These are phyloP conservation scores for Saksenaea oblongispora DNA, from an alignment of 371 early-diverging fungal genomes.

Conservation along the genomic window DNA sequence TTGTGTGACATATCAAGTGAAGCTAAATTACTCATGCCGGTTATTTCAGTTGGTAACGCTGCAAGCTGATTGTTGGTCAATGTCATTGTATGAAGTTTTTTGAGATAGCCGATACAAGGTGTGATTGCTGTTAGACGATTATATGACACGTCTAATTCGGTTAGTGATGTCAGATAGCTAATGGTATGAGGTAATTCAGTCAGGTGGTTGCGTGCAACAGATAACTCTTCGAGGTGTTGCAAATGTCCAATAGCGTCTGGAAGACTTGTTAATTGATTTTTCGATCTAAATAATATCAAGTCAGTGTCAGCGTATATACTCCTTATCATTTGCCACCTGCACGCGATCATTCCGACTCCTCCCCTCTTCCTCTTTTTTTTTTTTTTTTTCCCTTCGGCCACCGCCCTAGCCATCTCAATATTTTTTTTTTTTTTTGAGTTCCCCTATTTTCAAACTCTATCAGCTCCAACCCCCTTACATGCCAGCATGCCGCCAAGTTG, in stretches of 20 bases:
- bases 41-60: constrained; percentile 65
- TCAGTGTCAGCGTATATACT: constrained; percentile 2
- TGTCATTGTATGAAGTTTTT: constrained; percentile 22
- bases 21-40: constrained; percentile 58
- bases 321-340: constrained; percentile 6
- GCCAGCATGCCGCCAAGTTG: neutral
- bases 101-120: constrained; percentile 32
- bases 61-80: constrained; percentile 21
- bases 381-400: constrained; percentile 4
- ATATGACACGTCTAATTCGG: constrained; percentile 52
- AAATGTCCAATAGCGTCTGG: constrained; percentile 71
- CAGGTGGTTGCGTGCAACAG: constrained; percentile 60
- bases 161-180: constrained; percentile 57
- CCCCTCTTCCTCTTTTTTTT: neutral
- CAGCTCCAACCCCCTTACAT: constrained; percentile 1
- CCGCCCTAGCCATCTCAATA: neutral
- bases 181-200: constrained; percentile 65
- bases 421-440: neutral
- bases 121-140: constrained; percentile 56
- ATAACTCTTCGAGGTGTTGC: constrained; percentile 55
- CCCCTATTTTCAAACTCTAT: constrained; percentile 1
- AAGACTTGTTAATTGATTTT: constrained; percentile 59
- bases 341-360: constrained; percentile 7
- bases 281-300: constrained; percentile 25
- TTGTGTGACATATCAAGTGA: constrained; percentile 67